Evolutionary conservation across 2,329 filamentous ascomycete species (phyloP).

Genomic region (Ambrosiella beaveri): DNA sequence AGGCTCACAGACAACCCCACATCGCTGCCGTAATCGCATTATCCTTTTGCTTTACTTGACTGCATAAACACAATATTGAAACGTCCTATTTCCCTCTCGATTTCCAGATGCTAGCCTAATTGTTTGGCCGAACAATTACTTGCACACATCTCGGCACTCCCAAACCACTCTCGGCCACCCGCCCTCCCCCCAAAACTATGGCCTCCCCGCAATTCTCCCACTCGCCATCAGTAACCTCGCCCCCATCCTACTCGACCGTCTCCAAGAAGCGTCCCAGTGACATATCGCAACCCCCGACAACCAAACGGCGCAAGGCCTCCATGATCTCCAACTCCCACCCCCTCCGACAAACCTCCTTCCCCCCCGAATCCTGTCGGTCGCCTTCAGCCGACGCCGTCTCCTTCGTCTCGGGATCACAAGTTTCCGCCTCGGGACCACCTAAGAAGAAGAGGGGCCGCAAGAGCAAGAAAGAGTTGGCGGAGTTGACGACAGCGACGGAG

Average conservation of each 20-base stretch:
- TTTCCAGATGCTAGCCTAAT: background rate
- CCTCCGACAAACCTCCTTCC: conserved; percentile 67
- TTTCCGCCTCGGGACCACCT: conserved; percentile 25
- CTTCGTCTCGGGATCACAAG: conserved; percentile 43
- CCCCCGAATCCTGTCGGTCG: conserved; percentile 44
- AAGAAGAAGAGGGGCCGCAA: conserved; percentile 48
- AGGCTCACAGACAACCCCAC: too few species aligned
- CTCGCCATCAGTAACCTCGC: conserved; percentile 37
- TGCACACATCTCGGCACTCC: background rate
- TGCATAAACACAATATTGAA: too few species aligned
- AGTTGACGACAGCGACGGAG: conserved; percentile 26
- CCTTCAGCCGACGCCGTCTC: conserved; percentile 46
- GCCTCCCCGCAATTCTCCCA: conserved; percentile 38
- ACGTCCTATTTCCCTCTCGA: too few species aligned
- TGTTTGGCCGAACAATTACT: background rate
- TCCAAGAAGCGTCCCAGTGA: conserved; percentile 46
- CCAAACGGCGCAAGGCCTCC: conserved; percentile 56
- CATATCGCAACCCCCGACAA: conserved; percentile 27
- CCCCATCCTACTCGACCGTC: conserved; percentile 32
- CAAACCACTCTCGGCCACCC: background rate
- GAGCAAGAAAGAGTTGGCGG: conserved; percentile 37
- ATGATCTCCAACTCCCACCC: conserved; percentile 46
- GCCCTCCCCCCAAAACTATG: conserved; percentile 20
- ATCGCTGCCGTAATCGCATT: too few species aligned
- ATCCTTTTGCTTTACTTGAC: too few species aligned